Evolutionary conservation across 148 eudicot species (phyloP).

Genomic region (Persicaria maculosa): DNA sequence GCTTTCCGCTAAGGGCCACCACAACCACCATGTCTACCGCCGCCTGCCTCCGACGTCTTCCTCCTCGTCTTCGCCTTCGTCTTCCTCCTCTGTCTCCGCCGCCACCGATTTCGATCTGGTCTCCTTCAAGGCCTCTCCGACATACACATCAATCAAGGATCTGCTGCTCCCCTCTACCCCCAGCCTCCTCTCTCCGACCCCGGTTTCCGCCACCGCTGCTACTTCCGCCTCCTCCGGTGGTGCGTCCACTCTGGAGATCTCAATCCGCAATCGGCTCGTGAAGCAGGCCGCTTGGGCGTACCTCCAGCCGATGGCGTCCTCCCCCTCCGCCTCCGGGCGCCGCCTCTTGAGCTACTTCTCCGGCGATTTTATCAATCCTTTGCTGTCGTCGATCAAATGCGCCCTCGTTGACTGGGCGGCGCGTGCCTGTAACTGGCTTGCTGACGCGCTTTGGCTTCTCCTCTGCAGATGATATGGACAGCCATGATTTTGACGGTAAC

Average conservation of each 20-base stretch:
- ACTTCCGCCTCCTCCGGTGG: slow-evolving; percentile 22
- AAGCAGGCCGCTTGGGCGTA: slow-evolving; percentile 99
- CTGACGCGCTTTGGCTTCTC: slow-evolving; percentile 37
- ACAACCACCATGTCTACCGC: neutral
- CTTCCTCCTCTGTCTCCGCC: slow-evolving; percentile 13
- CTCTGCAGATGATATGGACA: slow-evolving; percentile 28
- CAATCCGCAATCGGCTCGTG: slow-evolving; percentile 73
- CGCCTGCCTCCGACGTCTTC: neutral
- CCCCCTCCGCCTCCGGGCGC: slow-evolving; percentile 22
- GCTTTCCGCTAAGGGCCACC: neutral
- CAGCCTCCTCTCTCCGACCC: slow-evolving; percentile 32
- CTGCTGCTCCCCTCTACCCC: slow-evolving; percentile 37
- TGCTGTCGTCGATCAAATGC: slow-evolving; percentile 20
- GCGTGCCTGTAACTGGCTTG: slow-evolving; percentile 23
- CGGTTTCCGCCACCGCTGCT: slow-evolving; percentile 16
- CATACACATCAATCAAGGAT: slow-evolving; percentile 37
- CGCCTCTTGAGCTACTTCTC: slow-evolving; percentile 25
- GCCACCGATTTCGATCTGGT: slow-evolving; percentile 40
- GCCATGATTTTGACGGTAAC: slow-evolving; percentile 9
- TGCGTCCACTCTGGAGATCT: slow-evolving; percentile 30
- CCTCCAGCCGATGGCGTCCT: slow-evolving; percentile 66
- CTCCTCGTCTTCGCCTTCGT: neutral
- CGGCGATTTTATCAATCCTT: slow-evolving; percentile 16
- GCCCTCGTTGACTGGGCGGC: slow-evolving; percentile 11
- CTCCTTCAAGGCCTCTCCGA: slow-evolving; percentile 24